Conservation (phyloP, 208 protist species). For the Leishmania arabica region DNA sequence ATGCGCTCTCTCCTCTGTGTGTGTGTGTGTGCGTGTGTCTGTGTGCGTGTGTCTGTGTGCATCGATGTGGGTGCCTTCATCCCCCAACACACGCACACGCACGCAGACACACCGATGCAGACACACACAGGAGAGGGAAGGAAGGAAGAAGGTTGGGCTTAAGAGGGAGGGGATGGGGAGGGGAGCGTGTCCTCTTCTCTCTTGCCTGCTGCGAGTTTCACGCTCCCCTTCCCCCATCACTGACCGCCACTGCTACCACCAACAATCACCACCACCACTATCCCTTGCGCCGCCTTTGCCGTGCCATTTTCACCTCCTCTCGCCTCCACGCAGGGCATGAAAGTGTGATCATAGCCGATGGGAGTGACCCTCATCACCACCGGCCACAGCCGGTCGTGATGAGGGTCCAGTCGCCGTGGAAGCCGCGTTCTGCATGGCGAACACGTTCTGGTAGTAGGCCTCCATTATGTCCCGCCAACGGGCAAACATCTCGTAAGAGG, state of each 20-base stretch:
- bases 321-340: neutral
- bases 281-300: neutral
- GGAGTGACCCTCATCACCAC: neutral
- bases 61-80: no score
- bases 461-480: conserved; percentile 46
- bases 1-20: no score
- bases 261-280: neutral
- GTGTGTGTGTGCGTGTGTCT: no score
- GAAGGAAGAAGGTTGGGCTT: conserved; percentile 5
- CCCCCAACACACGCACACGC: no score
- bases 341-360: neutral
- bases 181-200: neutral
- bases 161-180: conserved; percentile 12
- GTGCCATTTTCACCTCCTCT: neutral
- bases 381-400: neutral
- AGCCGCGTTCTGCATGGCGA: conserved; percentile 10
- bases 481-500: conserved; percentile 41
- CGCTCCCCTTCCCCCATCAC: neutral
- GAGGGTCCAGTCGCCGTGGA: neutral
- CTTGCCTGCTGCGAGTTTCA: neutral
- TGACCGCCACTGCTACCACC: neutral
- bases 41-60: no score
- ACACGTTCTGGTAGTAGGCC: conserved; percentile 29
- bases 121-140: conserved; percentile 5
- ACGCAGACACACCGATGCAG: no score